phyloP scores from a whole-genome alignment of 2,329 filamentous ascomycete genomes.

The Ilyonectria robusta region DNA sequence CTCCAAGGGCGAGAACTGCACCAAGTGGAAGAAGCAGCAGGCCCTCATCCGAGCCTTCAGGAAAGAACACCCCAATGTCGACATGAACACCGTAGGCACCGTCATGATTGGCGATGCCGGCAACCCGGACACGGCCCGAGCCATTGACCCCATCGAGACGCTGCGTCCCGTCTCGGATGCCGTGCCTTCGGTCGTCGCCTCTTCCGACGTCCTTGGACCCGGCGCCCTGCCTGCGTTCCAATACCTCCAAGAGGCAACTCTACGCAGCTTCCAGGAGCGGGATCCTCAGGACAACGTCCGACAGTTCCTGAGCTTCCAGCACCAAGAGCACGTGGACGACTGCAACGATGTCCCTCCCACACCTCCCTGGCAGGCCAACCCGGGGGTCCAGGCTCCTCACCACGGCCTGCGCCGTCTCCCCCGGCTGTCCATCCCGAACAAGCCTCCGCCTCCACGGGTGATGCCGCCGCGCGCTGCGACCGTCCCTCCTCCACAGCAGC shows the following conservation, averaged over 20 bases:
- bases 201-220: constrained; percentile 89
- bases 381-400: constrained; percentile 63
- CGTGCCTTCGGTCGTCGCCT: constrained; percentile 87
- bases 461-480: constrained; percentile 49
- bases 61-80: constrained; percentile 79
- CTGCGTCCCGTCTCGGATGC: constrained; percentile 80
- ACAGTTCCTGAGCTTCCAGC: constrained; percentile 89
- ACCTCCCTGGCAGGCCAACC: constrained; percentile 77
- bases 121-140: constrained; percentile 76
- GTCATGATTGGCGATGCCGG: constrained; percentile 86
- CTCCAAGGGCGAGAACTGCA: constrained; percentile 87
- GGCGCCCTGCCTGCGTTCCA: constrained; percentile 73
- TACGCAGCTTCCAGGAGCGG: constrained; percentile 77
- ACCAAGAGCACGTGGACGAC: constrained; percentile 62
- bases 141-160: constrained; percentile 68
- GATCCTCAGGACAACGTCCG: constrained; percentile 95
- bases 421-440: constrained; percentile 72
- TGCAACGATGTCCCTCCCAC: constrained; percentile 74
- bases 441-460: constrained; percentile 48
- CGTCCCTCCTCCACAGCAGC: constrained; percentile 46
- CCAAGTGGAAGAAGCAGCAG: constrained; percentile 86
- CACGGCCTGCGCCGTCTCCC: constrained; percentile 71
- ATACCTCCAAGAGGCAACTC: constrained; percentile 80
- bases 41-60: constrained; percentile 81
- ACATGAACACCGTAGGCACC: constrained; percentile 69